These are phyloP conservation scores for Vigna trinervia DNA, from an alignment of 306 rosid genomes.

Conservation along the genomic window DNA sequence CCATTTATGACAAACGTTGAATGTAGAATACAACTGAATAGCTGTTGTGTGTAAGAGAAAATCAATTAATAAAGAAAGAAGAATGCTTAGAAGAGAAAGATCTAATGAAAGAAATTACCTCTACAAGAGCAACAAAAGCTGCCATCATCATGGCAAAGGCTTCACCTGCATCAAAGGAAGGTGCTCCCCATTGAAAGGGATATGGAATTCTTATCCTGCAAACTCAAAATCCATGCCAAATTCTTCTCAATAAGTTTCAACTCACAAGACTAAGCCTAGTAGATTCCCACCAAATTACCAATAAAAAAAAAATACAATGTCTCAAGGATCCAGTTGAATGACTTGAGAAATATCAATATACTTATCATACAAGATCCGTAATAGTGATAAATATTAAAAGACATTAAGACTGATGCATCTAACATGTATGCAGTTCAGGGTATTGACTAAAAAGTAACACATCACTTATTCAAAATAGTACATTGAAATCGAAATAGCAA, in stretches of 20 bases:
- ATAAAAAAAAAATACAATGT: background rate
- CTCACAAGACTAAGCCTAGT: constrained; percentile 31
- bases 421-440: constrained; percentile 3
- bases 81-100: constrained; percentile 15
- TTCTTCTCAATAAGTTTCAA: constrained; percentile 36
- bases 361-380: constrained; percentile 5
- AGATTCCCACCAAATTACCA: background rate
- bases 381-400: constrained; percentile 18
- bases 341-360: constrained; percentile 26
- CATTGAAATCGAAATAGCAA: background rate
- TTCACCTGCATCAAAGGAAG: constrained; percentile 98
- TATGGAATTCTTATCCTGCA: constrained; percentile 97
- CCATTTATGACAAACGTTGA: background rate
- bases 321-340: constrained; percentile 33
- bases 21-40: constrained; percentile 11
- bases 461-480: background rate
- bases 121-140: constrained; percentile 89
- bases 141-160: constrained; percentile 99
- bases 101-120: constrained; percentile 62
- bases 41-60: constrained; percentile 1
- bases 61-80: constrained; percentile 18
- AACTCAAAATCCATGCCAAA: constrained; percentile 46
- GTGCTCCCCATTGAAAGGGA: constrained; percentile 99
- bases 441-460: constrained; percentile 10
- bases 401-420: constrained; percentile 7